phyloP scores from a whole-genome alignment of 2,329 filamentous ascomycete species.

The Beauveria sp. region DNA sequence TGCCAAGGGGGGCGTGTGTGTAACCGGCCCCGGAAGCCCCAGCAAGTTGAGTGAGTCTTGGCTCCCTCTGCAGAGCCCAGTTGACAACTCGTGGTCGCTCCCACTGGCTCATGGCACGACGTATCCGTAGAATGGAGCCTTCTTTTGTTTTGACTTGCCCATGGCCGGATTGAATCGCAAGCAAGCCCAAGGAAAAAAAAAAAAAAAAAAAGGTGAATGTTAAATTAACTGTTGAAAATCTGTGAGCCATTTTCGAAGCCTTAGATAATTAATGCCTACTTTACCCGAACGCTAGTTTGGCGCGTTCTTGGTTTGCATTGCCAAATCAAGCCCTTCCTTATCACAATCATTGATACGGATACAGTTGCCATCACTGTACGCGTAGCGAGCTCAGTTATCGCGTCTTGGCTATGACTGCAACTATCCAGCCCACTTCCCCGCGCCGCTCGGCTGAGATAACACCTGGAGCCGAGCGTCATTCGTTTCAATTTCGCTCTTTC shows the following conservation, averaged over 20 bases:
- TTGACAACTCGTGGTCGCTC: neutral
- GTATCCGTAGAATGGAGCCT: neutral
- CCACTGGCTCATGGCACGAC: neutral
- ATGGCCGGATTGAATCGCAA: too few relatives aligned
- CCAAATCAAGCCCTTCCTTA: neutral
- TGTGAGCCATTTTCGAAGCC: neutral
- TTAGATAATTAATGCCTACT: neutral
- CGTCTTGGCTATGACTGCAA: neutral
- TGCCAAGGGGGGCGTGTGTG: neutral
- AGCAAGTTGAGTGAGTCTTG: neutral
- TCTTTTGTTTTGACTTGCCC: neutral
- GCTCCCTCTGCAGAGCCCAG: neutral
- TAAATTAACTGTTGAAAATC: neutral
- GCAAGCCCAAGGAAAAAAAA: neutral
- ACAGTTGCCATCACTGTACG: neutral
- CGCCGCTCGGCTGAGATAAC: conserved; percentile 1
- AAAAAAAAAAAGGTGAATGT: neutral
- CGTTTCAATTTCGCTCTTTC: neutral
- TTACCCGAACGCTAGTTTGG: neutral
- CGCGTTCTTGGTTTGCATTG: neutral
- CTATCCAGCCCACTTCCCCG: conserved; percentile 8
- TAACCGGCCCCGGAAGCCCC: neutral
- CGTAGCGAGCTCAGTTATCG: neutral
- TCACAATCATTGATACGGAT: neutral
- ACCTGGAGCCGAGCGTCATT: neutral